These are phyloP conservation scores for Hirschioporus abietinus DNA, from an alignment of 768 basidiomycete species.

Conservation along the genomic window DNA sequence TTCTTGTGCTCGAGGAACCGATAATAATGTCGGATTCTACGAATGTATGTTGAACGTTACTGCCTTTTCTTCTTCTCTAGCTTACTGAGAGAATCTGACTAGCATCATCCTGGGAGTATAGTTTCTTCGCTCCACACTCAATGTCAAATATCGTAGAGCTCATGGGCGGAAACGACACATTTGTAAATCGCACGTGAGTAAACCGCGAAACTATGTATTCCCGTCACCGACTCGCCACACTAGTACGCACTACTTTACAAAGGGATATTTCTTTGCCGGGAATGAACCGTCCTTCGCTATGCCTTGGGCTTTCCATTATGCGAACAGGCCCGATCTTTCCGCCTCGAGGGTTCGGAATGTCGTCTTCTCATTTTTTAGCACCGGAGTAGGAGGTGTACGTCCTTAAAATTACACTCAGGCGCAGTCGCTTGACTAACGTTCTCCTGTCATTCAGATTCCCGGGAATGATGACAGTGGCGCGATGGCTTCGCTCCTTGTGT, in stretches of 20 bases:
- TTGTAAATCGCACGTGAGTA: slow-evolving; percentile 36
- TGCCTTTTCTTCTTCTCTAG: not conserved
- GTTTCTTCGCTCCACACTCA: slow-evolving; percentile 48
- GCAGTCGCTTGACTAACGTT: not conserved
- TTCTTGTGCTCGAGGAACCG: slow-evolving; percentile 44
- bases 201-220: not conserved
- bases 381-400: slow-evolving; percentile 38
- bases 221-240: not conserved
- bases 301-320: slow-evolving; percentile 47
- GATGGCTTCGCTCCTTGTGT: slow-evolving; percentile 44
- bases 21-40: slow-evolving; percentile 48
- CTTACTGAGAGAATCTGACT: not conserved
- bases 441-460: slow-evolving; percentile 29
- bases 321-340: slow-evolving; percentile 42
- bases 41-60: slow-evolving; percentile 33
- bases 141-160: slow-evolving; percentile 40
- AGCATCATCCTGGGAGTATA: slow-evolving; percentile 53
- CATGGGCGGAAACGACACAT: slow-evolving; percentile 42
- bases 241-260: slow-evolving; percentile 41
- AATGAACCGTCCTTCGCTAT: slow-evolving; percentile 46
- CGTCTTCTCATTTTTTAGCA: slow-evolving; percentile 41
- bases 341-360: slow-evolving; percentile 39
- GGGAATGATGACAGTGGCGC: slow-evolving; percentile 51
- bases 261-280: slow-evolving; percentile 41
- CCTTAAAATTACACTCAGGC: not conserved